phyloP scores from a whole-genome alignment of 805 yeast genomes.

The Kuraishia floccosa region DNA sequence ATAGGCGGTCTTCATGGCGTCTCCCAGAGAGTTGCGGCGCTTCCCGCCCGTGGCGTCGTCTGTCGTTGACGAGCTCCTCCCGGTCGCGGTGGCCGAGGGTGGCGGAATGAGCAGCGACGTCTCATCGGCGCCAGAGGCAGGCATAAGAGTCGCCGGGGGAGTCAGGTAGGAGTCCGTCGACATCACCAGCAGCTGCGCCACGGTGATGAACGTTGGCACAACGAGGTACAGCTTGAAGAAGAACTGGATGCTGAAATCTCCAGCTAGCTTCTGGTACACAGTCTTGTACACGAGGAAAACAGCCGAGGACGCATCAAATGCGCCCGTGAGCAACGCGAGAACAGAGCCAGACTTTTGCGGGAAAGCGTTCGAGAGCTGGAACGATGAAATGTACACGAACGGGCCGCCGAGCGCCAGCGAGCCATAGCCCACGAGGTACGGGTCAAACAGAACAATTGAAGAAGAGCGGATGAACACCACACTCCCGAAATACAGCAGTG shows the following conservation, averaged over 20 bases:
- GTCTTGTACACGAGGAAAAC: slow-evolving; percentile 36
- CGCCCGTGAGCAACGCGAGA: slow-evolving; percentile 44
- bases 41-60: slow-evolving; percentile 1
- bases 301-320: slow-evolving; percentile 49
- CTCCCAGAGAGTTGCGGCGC: slow-evolving; percentile 46
- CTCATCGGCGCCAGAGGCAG: slow-evolving; percentile 3
- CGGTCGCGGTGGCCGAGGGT: neutral
- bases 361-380: slow-evolving; percentile 46
- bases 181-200: slow-evolving; percentile 35
- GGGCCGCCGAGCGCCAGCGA: slow-evolving; percentile 50
- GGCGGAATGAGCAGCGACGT: slow-evolving; percentile 5
- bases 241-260: slow-evolving; percentile 24
- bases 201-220: slow-evolving; percentile 37
- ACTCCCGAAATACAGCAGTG: slow-evolving; percentile 32
- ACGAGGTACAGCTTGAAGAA: slow-evolving; percentile 35
- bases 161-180: slow-evolving; percentile 38
- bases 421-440: slow-evolving; percentile 39
- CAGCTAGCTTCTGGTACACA: slow-evolving; percentile 20
- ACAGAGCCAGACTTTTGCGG: slow-evolving; percentile 41
- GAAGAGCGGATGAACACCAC: slow-evolving; percentile 30
- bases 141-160: slow-evolving; percentile 14
- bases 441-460: slow-evolving; percentile 25
- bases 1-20: slow-evolving; percentile 41
- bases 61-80: neutral
- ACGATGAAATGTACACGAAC: slow-evolving; percentile 41